Evolutionary conservation across 2,329 filamentous ascomycete species (phyloP), one percentile per base, ranked within the genome.

Genomic region (Scytalidium sp.): DNA sequence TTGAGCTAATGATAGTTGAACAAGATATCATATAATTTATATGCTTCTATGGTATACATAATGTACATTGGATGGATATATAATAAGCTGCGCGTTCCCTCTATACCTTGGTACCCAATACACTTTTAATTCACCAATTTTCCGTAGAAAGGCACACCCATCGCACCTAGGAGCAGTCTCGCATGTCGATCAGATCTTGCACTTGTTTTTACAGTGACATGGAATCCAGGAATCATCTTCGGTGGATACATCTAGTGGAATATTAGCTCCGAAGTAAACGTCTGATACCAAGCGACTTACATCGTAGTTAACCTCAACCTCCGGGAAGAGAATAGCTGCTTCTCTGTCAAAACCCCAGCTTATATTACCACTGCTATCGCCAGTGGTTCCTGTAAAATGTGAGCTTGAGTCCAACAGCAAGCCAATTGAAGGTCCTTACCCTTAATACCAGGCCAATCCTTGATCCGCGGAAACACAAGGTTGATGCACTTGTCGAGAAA

Each of bases 261-360:
- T 21, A 53, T 57, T 55, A 57, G 49, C 47, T 50, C 49, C 9
- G 19, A 13, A 41, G 20, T 45, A 50, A n/a, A 27, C 10, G 15
- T 13, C 17, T 19, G 9, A 29, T 20, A 3, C 2, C 22, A 22
- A 36, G 41, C 32, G 48, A 80, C 88, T 79, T 72, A 96, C 90
- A 71, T 96, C 90, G 65, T 94, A 96, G 74, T 96, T 97, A 61
- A 90, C 83, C 70, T 97, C 92, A 42, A 99, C 82, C 74, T 99
- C 94, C 0, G 94, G 94, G 72, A 97, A 99, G 57, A 89, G 75
- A 45, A 87, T 83, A 61, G 96, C 83, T 59, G 87, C 83, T 51
- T 90, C 85, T 4, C 85, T 77, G 13, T 78, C 79, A 60, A 99
- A 76, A 58, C 94, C 94, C 68, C 92, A 93, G 9, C 78, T 79